Conservation (phyloP, 1,284 basidiomycete species). For the Moesziomyces antarcticus region DNA sequence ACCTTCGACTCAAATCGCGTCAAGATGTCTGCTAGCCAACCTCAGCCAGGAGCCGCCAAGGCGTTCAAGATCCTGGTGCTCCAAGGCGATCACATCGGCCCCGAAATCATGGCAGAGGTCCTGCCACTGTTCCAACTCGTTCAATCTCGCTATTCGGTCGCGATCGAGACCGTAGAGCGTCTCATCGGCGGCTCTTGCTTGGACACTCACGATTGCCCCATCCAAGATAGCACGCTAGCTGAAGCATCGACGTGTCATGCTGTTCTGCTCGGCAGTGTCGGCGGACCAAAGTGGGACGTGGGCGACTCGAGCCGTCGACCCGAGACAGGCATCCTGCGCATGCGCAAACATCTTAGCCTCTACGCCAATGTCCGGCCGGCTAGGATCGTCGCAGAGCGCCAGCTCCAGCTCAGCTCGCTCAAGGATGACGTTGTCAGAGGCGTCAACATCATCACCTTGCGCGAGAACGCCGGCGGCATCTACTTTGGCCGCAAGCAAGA, state of each 20-base stretch:
- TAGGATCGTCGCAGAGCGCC: slow-evolving; percentile 88
- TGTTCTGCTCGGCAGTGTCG: slow-evolving; percentile 80
- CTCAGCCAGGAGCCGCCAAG: neutral
- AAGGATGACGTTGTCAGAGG: slow-evolving; percentile 85
- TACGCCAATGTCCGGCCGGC: slow-evolving; percentile 98
- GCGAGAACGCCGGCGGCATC: slow-evolving; percentile 77
- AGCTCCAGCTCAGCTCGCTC: slow-evolving; percentile 86
- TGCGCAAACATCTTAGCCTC: slow-evolving; percentile 90
- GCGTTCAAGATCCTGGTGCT: slow-evolving; percentile 80
- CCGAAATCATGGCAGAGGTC: slow-evolving; percentile 89
- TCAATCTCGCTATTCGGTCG: slow-evolving; percentile 75
- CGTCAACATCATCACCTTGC: slow-evolving; percentile 89
- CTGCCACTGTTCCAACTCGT: slow-evolving; percentile 83
- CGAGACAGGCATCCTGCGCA: slow-evolving; percentile 85
- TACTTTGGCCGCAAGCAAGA: slow-evolving; percentile 93
- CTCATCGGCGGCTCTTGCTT: slow-evolving; percentile 33
- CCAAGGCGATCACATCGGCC: slow-evolving; percentile 95
- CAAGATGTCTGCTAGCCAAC: slow-evolving; percentile 15
- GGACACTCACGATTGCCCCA: slow-evolving; percentile 38
- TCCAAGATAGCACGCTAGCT: slow-evolving; percentile 75
- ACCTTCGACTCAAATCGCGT: neutral
- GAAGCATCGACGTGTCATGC: slow-evolving; percentile 76
- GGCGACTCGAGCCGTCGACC: slow-evolving; percentile 81
- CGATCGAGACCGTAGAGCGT: slow-evolving; percentile 70
- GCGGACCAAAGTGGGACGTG: slow-evolving; percentile 96